A percentile compares a stretch with the other conserved stretches of the same genome.
phyloP scores from a whole-genome alignment of 495 filamentous ascomycete species.

The Neurospora pannonica region DNA sequence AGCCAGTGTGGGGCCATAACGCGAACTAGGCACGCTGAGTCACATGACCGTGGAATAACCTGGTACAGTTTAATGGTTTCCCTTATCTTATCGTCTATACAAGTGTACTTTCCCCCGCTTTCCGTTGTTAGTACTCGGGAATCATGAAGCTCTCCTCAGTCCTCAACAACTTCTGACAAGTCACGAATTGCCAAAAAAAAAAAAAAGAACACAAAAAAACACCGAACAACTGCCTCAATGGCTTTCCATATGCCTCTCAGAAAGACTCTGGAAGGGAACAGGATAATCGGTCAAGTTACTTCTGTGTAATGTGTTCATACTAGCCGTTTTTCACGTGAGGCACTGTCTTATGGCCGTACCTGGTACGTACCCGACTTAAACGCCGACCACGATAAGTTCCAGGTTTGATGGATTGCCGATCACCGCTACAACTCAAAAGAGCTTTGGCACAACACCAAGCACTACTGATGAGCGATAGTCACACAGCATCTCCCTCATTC shows the following conservation, averaged over 20 bases:
- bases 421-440: background rate
- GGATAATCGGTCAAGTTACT: background rate
- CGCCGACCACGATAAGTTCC: background rate
- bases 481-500: background rate
- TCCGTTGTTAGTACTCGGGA: too few species aligned
- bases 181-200: background rate
- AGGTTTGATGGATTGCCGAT: background rate
- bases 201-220: too few species aligned
- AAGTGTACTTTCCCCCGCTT: too few species aligned
- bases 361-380: background rate
- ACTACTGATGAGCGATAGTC: background rate
- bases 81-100: background rate
- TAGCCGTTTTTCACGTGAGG: background rate
- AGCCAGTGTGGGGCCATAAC: conserved; percentile 9
- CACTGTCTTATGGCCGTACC: background rate
- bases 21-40: conserved; percentile 18
- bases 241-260: too few species aligned
- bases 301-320: background rate
- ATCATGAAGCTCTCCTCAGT: too few species aligned
- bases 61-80: background rate
- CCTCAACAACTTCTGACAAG: too few species aligned
- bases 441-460: background rate
- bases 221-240: background rate
- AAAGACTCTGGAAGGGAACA: background rate
- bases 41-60: conserved; percentile 13